phyloP scores from a whole-genome alignment of 2,329 filamentous ascomycete genomes.

The Septoria linicola region DNA sequence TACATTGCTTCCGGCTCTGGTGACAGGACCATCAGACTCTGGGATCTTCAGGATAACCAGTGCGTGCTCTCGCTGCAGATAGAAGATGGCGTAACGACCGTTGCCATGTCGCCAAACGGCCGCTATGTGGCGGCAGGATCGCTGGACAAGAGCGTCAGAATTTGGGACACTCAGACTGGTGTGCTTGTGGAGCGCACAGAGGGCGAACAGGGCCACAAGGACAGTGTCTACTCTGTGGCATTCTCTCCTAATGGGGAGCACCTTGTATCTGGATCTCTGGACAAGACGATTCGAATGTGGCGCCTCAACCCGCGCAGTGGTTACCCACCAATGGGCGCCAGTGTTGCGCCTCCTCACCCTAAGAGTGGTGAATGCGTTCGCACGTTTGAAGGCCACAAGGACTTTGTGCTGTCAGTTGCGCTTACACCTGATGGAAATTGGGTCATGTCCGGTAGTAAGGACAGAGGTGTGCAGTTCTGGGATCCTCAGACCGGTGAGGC shows the following conservation, averaged over 20 bases:
- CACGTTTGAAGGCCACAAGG: constrained; percentile 97
- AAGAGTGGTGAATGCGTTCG: constrained; percentile 92
- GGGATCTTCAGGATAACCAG: constrained; percentile 85
- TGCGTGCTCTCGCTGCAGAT: constrained; percentile 85
- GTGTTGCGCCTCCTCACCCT: constrained; percentile 35
- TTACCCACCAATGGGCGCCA: constrained; percentile 47
- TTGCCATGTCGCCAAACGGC: constrained; percentile 93
- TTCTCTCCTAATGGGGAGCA: constrained; percentile 93
- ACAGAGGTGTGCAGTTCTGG: constrained; percentile 98
- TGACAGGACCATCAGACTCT: constrained; percentile 89
- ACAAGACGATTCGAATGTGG: constrained; percentile 99
- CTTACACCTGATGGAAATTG: constrained; percentile 90
- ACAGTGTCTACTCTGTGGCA: constrained; percentile 93
- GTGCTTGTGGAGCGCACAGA: constrained; percentile 89
- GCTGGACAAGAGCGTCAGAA: constrained; percentile 93
- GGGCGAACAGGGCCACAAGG: constrained; percentile 90
- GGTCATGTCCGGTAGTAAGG: constrained; percentile 97
- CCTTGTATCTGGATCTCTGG: constrained; percentile 88
- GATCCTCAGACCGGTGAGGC: constrained; percentile 89
- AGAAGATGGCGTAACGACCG: constrained; percentile 95
- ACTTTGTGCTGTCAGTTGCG: constrained; percentile 94
- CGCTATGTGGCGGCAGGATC: constrained; percentile 93
- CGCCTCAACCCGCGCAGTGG: constrained; percentile 66
- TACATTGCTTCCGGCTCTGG: constrained; percentile 95
- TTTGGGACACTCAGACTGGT: constrained; percentile 88